phyloP scores from a whole-genome alignment of 1,139 yeast genomes.

The Blastobotrys capitulatus region DNA sequence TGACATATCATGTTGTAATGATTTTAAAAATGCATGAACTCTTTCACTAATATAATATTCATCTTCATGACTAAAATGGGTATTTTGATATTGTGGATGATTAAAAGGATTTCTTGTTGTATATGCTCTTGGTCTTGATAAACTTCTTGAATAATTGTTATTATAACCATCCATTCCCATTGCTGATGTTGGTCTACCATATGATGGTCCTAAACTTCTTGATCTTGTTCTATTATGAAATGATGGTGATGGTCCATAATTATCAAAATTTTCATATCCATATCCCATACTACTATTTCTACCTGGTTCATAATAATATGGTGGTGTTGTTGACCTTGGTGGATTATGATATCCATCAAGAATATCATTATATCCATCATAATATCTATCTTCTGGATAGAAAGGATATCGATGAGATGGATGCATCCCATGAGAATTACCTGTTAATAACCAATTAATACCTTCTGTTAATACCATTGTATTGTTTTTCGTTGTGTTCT shows the following conservation, averaged over 20 bases:
- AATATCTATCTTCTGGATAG: neutral
- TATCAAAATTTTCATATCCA: no score
- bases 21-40: conserved; percentile 6
- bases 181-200: conserved; percentile 4
- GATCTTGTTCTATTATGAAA: no score
- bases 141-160: no score
- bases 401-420: no score
- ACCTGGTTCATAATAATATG: neutral
- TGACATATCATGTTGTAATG: conserved; percentile 1
- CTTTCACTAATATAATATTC: conserved; percentile 9
- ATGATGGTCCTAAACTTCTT: neutral
- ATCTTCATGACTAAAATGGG: neutral
- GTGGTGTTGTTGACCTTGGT: neutral
- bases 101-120: no score
- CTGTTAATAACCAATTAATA: conserved; percentile 7
- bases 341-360: neutral
- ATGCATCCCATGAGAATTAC: neutral
- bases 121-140: no score
- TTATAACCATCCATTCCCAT: neutral
- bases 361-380: neutral
- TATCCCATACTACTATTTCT: neutral
- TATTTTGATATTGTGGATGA: no score
- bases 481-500: neutral
- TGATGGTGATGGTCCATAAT: no score
- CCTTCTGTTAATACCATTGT: conserved; percentile 10